Base-by-base conservation (phyloP, 2,329 filamentous ascomycete species). In the Chrysoporthe austroafricana region DNA sequence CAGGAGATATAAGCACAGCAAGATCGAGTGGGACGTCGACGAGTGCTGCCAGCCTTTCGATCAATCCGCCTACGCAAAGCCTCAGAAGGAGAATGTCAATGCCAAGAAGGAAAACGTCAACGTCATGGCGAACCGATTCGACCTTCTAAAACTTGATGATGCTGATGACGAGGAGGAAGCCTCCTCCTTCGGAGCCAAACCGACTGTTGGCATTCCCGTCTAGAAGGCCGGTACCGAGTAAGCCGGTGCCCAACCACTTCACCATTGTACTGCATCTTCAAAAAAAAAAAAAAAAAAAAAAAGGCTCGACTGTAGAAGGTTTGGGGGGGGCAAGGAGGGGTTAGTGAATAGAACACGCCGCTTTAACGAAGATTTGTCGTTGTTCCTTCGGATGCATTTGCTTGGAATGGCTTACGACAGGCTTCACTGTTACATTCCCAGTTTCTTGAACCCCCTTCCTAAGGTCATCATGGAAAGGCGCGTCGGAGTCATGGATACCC, bases 21-120 rank as follows among this genome's bases (percentile, higher is more conserved):
- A 84, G 70, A 90, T 96, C 71, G 87, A 90, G 16, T 95, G 89
- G 84, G 88, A 84, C 69, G 77, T 81, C 0, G 93, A 96, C 73
- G 91, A 94, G 72, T 96, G 93, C 74, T 86, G 87, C 48, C 83
- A 85, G 66, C 84, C 89, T 0, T 76, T 90, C 60, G 76, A 81
- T 54, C 66, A 66, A 48, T 74, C 62, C 4, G 43, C 70, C 73
- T 56, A 76, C 71, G 69, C 72, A 70, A 68, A 66, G 62, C 61
- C 70, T 32, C 73, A 70, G 26, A 76, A 73, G 50, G 73, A 76
- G 26, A 72, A 71, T 26, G 62, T 73, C 13, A 70, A 71, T 14
- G 70, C 75, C n/a, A 81, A 79, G 68, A 82, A 79, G 71, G 36
- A 63, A 1, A 73, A 62, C 3, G 74, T 77, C 58, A 76, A 77